Conservation (phyloP, 2,329 filamentous ascomycete species). For the Cladosporium velox region DNA sequence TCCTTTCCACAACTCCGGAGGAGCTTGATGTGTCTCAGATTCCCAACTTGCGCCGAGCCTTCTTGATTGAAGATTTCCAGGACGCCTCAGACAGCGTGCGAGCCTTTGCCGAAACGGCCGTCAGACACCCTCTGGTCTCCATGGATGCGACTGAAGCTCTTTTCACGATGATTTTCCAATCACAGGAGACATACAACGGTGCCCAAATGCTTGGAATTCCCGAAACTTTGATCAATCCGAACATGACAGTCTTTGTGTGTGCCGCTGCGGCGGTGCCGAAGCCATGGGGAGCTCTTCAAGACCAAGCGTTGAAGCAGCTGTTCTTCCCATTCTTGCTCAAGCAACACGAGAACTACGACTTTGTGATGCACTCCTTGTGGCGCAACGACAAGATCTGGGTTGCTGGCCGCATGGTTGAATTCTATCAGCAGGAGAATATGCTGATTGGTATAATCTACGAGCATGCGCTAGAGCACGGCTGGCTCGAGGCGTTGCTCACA, state of each 20-base stretch:
- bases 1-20: slow-evolving; percentile 71
- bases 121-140: slow-evolving; percentile 85
- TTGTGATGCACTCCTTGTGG: slow-evolving; percentile 90
- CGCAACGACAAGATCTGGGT: slow-evolving; percentile 88
- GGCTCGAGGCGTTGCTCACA: slow-evolving; percentile 79
- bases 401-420: slow-evolving; percentile 73
- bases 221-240: slow-evolving; percentile 65
- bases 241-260: slow-evolving; percentile 76
- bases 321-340: slow-evolving; percentile 84
- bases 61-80: slow-evolving; percentile 66
- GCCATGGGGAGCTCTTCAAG: slow-evolving; percentile 73
- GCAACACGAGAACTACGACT: slow-evolving; percentile 74
- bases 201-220: slow-evolving; percentile 60
- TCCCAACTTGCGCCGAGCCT: slow-evolving; percentile 76
- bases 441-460: slow-evolving; percentile 72
- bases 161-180: slow-evolving; percentile 63
- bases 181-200: slow-evolving; percentile 58
- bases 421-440: slow-evolving; percentile 69
- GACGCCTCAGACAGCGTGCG: slow-evolving; percentile 62
- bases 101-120: slow-evolving; percentile 64
- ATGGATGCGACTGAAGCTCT: slow-evolving; percentile 74
- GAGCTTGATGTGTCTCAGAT: slow-evolving; percentile 84
- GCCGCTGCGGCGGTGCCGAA: slow-evolving; percentile 76
- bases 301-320: slow-evolving; percentile 72
- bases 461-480: slow-evolving; percentile 77